Evolutionary conservation across 2,329 filamentous ascomycete species (phyloP).

Genomic region (Sarocladiaceae sp.): DNA sequence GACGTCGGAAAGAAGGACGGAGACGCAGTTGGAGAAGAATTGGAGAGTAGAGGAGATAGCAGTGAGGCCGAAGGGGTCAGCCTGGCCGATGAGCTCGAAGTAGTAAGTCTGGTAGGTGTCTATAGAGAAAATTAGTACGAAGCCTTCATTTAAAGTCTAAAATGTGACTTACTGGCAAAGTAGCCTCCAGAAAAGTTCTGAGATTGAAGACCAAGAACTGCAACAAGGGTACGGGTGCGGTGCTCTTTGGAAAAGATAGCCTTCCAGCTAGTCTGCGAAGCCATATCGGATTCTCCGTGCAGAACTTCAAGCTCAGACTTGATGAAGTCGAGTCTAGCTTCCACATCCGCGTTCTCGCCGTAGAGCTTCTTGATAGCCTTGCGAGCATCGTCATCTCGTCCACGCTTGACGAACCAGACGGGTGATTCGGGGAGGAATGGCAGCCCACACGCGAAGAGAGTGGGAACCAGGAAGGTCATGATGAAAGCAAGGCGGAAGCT

Average conservation of each 20-base stretch:
- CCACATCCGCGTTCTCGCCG: slow-evolving; percentile 17
- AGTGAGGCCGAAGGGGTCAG: slow-evolving; percentile 23
- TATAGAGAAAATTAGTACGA: too few species aligned
- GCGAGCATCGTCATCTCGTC: slow-evolving; percentile 20
- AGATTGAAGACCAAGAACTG: slow-evolving; percentile 20
- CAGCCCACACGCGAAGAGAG: slow-evolving; percentile 18
- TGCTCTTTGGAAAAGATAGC: slow-evolving; percentile 25
- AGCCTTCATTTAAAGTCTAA: too few species aligned
- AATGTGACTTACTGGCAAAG: slow-evolving; percentile 20
- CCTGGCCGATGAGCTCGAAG: slow-evolving; percentile 25
- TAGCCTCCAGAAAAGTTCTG: slow-evolving; percentile 27
- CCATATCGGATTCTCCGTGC: slow-evolving; percentile 18
- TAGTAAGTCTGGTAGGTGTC: slow-evolving; percentile 26
- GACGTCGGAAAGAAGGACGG: slow-evolving; percentile 20
- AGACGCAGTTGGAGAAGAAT: slow-evolving; percentile 22
- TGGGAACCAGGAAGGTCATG: slow-evolving; percentile 24
- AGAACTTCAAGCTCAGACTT: slow-evolving; percentile 21
- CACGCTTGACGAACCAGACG: slow-evolving; percentile 25
- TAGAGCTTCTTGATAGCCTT: slow-evolving; percentile 22
- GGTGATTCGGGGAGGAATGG: slow-evolving; percentile 24
- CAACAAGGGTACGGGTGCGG: slow-evolving; percentile 19
- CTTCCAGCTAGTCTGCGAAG: slow-evolving; percentile 23
- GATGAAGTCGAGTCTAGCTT: slow-evolving; percentile 20
- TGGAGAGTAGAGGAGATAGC: slow-evolving; percentile 24
- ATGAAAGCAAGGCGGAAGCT: slow-evolving; percentile 22